Conservation (phyloP, 495 filamentous ascomycete genomes). For the Penicillium desertorum region DNA sequence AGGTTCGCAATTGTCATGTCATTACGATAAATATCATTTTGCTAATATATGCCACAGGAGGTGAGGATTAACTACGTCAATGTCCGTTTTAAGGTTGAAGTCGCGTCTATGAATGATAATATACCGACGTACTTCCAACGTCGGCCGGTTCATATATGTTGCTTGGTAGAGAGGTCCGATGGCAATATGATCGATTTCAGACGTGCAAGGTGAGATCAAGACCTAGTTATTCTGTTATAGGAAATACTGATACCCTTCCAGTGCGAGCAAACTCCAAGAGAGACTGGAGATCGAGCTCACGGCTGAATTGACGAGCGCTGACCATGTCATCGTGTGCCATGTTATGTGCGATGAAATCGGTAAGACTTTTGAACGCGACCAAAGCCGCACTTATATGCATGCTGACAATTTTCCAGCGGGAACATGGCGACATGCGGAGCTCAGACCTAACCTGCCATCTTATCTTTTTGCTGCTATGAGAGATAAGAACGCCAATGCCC, state of each 20-base stretch:
- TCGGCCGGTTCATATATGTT: constrained; percentile 64
- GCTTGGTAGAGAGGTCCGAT: constrained; percentile 74
- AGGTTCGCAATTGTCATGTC: constrained; percentile 35
- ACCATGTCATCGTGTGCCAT: constrained; percentile 66
- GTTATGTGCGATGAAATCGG: constrained; percentile 88
- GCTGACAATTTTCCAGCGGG: constrained; percentile 56
- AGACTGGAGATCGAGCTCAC: constrained; percentile 62
- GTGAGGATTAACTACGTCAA: constrained; percentile 47
- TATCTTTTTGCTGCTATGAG: constrained; percentile 50
- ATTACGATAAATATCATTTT: neutral
- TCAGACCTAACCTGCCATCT: constrained; percentile 62
- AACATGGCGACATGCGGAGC: constrained; percentile 59
- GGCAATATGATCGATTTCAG: constrained; percentile 76
- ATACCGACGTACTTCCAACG: constrained; percentile 59
- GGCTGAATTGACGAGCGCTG: constrained; percentile 52
- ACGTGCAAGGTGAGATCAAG: constrained; percentile 57
- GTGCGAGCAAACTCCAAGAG: constrained; percentile 63
- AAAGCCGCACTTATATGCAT: neutral
- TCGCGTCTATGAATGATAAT: constrained; percentile 72
- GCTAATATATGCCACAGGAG: constrained; percentile 31
- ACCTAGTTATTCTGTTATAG: neutral
- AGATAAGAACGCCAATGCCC: neutral
- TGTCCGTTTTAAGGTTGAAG: constrained; percentile 63
- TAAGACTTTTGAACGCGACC: constrained; percentile 26
- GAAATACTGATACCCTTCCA: constrained; percentile 29